A percentile compares a stretch with the other conserved stretches of the same genome.
Evolutionary conservation across 495 filamentous ascomycete species (phyloP).

Genomic region (Trichoderma asperelloides): DNA sequence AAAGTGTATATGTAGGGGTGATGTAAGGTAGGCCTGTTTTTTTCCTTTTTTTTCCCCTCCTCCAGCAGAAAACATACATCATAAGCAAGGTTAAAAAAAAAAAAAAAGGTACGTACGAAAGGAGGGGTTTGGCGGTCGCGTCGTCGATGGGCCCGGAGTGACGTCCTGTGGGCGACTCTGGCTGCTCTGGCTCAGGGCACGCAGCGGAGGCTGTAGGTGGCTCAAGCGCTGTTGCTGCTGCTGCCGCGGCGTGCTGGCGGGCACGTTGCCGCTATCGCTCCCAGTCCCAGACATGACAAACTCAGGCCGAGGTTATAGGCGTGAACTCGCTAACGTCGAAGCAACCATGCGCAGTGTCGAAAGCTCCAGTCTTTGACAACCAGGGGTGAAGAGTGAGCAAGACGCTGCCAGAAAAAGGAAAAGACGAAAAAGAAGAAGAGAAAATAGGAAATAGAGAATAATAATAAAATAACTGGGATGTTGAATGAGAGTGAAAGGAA

Average conservation of each 20-base stretch:
- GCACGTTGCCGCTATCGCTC: not conserved
- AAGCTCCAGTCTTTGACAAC: conserved; percentile 1
- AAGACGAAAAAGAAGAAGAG: too few relatives aligned
- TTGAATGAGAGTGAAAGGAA: too few relatives aligned
- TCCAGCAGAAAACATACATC: not conserved
- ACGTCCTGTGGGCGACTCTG: not conserved
- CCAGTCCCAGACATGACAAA: not conserved
- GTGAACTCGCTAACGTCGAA: not conserved
- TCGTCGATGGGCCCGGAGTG: not conserved
- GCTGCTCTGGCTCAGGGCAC: not conserved
- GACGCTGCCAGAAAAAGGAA: too few relatives aligned
- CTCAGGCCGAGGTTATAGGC: not conserved
- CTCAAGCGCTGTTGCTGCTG: not conserved
- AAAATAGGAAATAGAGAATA: too few relatives aligned
- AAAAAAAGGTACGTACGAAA: not conserved
- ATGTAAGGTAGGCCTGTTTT: not conserved
- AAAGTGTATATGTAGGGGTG: not conserved
- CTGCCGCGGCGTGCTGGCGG: not conserved
- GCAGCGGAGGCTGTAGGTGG: not conserved
- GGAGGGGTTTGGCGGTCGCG: not conserved
- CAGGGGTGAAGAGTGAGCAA: not conserved
- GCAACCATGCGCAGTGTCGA: not conserved
- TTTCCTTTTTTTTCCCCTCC: too few relatives aligned
- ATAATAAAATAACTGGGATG: too few relatives aligned
- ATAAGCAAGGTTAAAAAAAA: not conserved